Conservation (phyloP, 805 yeast species). For the Kluyveromyces lactis region DNA sequence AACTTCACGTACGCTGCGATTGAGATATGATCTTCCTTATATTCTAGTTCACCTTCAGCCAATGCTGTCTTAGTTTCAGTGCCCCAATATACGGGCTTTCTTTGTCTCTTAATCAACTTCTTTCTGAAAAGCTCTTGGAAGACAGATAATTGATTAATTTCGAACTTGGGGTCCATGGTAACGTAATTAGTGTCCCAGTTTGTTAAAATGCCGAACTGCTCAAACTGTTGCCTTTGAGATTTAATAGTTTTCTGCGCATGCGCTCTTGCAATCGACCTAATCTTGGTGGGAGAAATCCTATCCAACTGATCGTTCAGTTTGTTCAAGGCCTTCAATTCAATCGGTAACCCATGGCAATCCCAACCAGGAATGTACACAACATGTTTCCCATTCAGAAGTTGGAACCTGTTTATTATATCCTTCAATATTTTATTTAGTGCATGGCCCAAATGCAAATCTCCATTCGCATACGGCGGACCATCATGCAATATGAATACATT, state of each 20-base stretch:
- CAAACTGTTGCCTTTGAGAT: constrained; percentile 56
- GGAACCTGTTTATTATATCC: constrained; percentile 72
- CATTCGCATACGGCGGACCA: constrained; percentile 99
- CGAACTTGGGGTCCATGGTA: constrained; percentile 67
- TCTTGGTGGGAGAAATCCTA: constrained; percentile 36
- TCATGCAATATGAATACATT: constrained; percentile 71
- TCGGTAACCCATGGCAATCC: constrained; percentile 99
- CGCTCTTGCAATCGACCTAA: constrained; percentile 54
- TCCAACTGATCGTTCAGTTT: constrained; percentile 32
- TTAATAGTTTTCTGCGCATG: constrained; percentile 65
- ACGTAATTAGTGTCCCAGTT: constrained; percentile 68
- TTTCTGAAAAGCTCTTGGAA: constrained; percentile 57
- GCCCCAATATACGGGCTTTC: constrained; percentile 97
- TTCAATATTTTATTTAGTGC: constrained; percentile 83
- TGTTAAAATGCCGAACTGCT: constrained; percentile 70
- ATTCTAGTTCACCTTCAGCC: constrained; percentile 95
- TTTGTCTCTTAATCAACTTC: constrained; percentile 70
- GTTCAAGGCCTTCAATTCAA: constrained; percentile 76
- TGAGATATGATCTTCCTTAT: constrained; percentile 62
- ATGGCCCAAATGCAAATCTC: constrained; percentile 86
- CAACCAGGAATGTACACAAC: constrained; percentile 86
- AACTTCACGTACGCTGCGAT: constrained; percentile 63
- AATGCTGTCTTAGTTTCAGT: constrained; percentile 88
- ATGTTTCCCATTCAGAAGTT: constrained; percentile 51
- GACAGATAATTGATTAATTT: constrained; percentile 61